Evolutionary conservation across 768 basidiomycete species (phyloP), one percentile per base, ranked within the genome.

Genomic region (Boletus speciosus): DNA sequence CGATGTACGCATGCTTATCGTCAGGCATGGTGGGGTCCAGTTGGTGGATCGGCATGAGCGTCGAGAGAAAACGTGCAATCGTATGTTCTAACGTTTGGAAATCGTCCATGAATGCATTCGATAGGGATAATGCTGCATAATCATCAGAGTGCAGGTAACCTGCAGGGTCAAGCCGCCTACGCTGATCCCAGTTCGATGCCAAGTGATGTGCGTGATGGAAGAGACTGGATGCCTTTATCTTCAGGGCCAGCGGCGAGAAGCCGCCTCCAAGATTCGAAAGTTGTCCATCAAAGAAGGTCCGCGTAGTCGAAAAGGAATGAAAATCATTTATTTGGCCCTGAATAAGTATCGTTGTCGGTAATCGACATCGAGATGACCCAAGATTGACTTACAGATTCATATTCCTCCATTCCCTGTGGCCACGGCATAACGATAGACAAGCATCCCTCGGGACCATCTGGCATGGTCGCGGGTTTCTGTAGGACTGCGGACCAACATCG

Each of bases 401-500:
- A 91, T 56, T 87, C 85, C 56, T 83, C 77, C 67, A 87, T 78
- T 47, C 78, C 74, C 66, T 88, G 83, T 19, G 90, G 88, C 88
- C 88, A 92, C 12, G 88, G 87, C 63, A 84, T 84, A 57, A 77
- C 79, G 58, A 90, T 84, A 19, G 84, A 75, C 41, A 81, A 75
- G 59, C 74, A 78, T 11, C 78, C 73, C 51, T 82, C 78, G 35
- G 77, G 73, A 46, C 81, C 80, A 59, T 91, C 88, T 15, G 83
- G 80, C 39, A 91, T 81, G 39, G 83, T 74, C 10, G 76, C 73
- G 5, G 88, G 86, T 56, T 85, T 84, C 31, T 82, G 84, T 6
- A 90, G 77, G 10, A 83, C 80, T 6, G 85, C 83, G 21, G 88
- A 88, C 87, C 88, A 90, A 64, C 87, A 89, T 31, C 85, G 81